Evolutionary conservation across 352 stramenopile species (phyloP).

Genomic region (Elongisporangium senticosum): DNA sequence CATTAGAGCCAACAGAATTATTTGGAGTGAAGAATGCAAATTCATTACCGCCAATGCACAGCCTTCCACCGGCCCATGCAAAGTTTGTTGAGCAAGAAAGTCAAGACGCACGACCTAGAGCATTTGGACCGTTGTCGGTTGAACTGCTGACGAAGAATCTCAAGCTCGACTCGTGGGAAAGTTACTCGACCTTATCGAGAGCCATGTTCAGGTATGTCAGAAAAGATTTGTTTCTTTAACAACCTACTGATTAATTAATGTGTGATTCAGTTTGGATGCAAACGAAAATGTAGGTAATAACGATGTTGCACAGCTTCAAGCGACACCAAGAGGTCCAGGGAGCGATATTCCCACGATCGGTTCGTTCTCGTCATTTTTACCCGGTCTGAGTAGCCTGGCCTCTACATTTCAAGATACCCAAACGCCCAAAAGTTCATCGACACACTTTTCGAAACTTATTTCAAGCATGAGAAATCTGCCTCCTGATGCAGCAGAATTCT

Average conservation of each 20-base stretch:
- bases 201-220: conserved; percentile 59
- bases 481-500: conserved; percentile 35
- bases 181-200: conserved; percentile 68
- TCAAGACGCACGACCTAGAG: conserved; percentile 7
- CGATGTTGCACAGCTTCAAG: not conserved
- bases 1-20: not conserved
- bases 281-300: not conserved
- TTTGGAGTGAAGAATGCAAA: not conserved
- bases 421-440: conserved; percentile 6
- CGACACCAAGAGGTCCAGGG: not conserved
- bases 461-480: conserved; percentile 46
- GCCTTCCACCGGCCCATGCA: conserved; percentile 17
- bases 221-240: not conserved
- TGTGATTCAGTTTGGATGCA: not conserved
- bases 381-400: not conserved
- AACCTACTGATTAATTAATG: not conserved
- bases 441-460: conserved; percentile 51
- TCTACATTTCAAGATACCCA: conserved; percentile 3
- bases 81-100: conserved; percentile 8
- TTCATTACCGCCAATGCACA: conserved; percentile 9
- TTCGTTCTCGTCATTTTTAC: not conserved
- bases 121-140: conserved; percentile 15
- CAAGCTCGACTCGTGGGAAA: conserved; percentile 55
- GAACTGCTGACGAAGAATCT: conserved; percentile 33
- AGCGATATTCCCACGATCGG: not conserved